Evolutionary conservation across 176 grass and related monocot genomes (phyloP).

Genomic region (Paspalum vaginatum): DNA sequence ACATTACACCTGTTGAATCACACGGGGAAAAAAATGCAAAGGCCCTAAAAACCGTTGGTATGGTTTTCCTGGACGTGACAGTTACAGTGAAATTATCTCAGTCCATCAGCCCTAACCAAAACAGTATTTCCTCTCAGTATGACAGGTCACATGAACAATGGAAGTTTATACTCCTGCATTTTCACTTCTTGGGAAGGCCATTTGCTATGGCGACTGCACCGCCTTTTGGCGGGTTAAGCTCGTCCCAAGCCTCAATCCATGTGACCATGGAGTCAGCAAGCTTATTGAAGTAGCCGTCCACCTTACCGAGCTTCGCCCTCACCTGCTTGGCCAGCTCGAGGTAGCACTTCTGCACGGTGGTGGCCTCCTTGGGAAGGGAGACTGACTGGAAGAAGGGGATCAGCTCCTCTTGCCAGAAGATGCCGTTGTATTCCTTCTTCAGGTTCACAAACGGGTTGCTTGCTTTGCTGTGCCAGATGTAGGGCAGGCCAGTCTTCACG

Average conservation of each 20-base stretch:
- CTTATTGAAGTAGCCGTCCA: conserved; percentile 71
- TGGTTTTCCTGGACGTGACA: neutral
- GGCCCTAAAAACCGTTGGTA: neutral
- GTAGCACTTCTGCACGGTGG: conserved; percentile 63
- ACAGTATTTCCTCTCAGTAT: conserved; percentile 41
- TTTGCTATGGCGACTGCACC: conserved; percentile 7
- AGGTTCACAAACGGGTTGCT: conserved; percentile 73
- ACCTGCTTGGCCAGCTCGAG: conserved; percentile 65
- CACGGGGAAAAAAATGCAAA: conserved; percentile 1
- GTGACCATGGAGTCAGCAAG: conserved; percentile 70
- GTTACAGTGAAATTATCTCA: conserved; percentile 40
- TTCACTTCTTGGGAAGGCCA: conserved; percentile 39
- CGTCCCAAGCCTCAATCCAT: conserved; percentile 77
- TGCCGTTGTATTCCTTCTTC: conserved; percentile 74
- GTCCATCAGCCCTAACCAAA: conserved; percentile 41
- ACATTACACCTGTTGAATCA: conserved; percentile 42
- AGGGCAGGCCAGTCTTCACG: conserved; percentile 69
- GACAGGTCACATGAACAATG: conserved; percentile 9
- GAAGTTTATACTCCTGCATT: conserved; percentile 15
- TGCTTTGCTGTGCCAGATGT: conserved; percentile 79
- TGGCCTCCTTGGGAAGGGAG: conserved; percentile 54
- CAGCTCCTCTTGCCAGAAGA: conserved; percentile 78
- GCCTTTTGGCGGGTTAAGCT: conserved; percentile 58
- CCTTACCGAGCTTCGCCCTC: conserved; percentile 49
- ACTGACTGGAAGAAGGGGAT: conserved; percentile 73